Base-by-base conservation (phyloP, 257 asterid species). In the Nicotiana sylvestris region DNA sequence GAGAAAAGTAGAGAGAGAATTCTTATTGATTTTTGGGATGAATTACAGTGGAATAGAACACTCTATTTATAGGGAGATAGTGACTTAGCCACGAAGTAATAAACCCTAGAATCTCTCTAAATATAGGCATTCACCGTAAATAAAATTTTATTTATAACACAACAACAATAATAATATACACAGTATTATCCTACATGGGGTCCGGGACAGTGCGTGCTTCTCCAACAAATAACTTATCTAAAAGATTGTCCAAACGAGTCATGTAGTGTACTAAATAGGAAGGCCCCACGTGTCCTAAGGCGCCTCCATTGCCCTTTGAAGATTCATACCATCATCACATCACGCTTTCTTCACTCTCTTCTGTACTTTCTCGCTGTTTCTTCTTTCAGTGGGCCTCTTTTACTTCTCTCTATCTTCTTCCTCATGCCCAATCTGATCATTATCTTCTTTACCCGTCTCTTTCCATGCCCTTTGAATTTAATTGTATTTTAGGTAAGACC, bases 261-360 rank as follows among this genome's bases (percentile, higher is more conserved):
- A 15, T 53, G 58, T 53, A 12, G 58, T 53, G 18, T 53, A 53
- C 6, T 53, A 69, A 76, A 82, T 76, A 35, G 25, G 18, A 32
- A 81, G 90, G 64, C 80, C 89, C 83, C 90, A 89, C 85, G 92
- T 82, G 88, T 43, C 83, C 81, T 76, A 61, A 82, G 78, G 25
- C 86, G 39, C 72, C 82, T 85, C 81, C 85, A 29, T 29, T 53
- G 90, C 85, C 17, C 18, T 72, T 66, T 51, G 82, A 70, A 83
- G 83, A 80, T 81, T 43, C 51, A 43, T 43, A 43, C 85, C 83
- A 87, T 90, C 86, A 87, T 87, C 86, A 89, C 87, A 87, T 61
- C 85, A 43, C 51, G 3, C 51, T 43, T 43, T 78, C 5, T 88
- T 74, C 33, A 43, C 56, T 82, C 67, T 79, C 81, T 76, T 77